phyloP scores from a whole-genome alignment of 192 early-diverging fungal genomes.

The Backusella macrospora region DNA sequence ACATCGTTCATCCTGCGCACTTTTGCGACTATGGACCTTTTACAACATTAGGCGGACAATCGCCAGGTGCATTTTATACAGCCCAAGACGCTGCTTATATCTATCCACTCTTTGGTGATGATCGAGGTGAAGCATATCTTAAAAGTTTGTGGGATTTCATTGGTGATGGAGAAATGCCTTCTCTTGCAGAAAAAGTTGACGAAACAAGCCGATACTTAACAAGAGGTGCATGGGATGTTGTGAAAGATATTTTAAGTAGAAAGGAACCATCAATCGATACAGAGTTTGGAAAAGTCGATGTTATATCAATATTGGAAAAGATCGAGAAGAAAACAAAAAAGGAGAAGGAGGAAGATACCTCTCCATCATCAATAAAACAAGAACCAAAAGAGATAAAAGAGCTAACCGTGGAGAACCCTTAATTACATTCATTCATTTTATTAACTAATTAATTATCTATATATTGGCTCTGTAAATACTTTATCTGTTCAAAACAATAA shows the following conservation, averaged over 20 bases:
- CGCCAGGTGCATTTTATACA: slow-evolving; percentile 34
- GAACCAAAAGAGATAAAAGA: not conserved
- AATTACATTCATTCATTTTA: not conserved
- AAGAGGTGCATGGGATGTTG: slow-evolving; percentile 42
- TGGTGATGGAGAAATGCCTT: slow-evolving; percentile 38
- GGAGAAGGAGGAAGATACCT: not conserved
- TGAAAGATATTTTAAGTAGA: not conserved
- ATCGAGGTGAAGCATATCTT: slow-evolving; percentile 61
- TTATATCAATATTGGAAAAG: slow-evolving; percentile 13
- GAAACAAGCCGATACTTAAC: slow-evolving; percentile 45
- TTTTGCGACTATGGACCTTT: slow-evolving; percentile 37
- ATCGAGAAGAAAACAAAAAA: not conserved
- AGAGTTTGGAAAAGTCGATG: slow-evolving; percentile 30
- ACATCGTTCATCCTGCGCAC: slow-evolving; percentile 28
- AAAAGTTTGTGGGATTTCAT: slow-evolving; percentile 58
- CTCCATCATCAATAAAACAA: not conserved
- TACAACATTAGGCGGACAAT: slow-evolving; percentile 25
- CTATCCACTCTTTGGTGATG: slow-evolving; percentile 61
- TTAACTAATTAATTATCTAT: not conserved
- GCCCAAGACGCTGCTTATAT: slow-evolving; percentile 44
- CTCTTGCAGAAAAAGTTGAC: slow-evolving; percentile 32
- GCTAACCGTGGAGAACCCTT: not conserved
- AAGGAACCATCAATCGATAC: slow-evolving; percentile 14
- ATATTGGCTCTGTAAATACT: slow-evolving; percentile 3
- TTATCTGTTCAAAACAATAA: not conserved